Evolutionary conservation across 1,139 yeast species (phyloP).

Genomic region (Torulaspora pretoriensis): DNA sequence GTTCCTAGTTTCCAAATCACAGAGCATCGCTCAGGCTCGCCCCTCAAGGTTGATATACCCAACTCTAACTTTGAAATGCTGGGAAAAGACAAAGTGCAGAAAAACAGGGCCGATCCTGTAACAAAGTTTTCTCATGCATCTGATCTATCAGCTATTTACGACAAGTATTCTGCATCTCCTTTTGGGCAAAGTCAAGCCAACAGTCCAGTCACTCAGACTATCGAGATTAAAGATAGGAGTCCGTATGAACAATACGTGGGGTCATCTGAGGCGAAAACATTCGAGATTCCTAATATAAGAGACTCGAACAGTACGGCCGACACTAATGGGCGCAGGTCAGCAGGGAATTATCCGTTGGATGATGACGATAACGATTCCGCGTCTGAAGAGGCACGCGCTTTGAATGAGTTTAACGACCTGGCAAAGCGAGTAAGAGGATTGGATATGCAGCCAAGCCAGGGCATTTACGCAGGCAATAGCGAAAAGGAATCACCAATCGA

Average conservation of each 20-base stretch:
- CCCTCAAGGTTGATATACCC: constrained; percentile 10
- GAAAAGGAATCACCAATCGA: constrained; percentile 8
- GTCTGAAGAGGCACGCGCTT: constrained; percentile 10
- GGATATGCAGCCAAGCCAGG: constrained; percentile 11
- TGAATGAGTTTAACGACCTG: constrained; percentile 16
- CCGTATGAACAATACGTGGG: constrained; percentile 32
- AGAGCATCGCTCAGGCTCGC: not conserved
- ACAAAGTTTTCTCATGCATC: constrained; percentile 11
- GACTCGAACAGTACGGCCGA: constrained; percentile 24
- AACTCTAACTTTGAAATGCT: constrained; percentile 13
- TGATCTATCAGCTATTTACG: constrained; percentile 23
- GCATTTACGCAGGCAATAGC: not conserved
- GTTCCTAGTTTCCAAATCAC: not conserved
- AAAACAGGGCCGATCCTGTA: constrained; percentile 4
- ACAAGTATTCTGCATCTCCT: constrained; percentile 27
- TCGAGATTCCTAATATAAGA: constrained; percentile 27
- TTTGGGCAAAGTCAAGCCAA: constrained; percentile 14
- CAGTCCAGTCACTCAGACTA: constrained; percentile 10
- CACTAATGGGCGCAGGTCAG: constrained; percentile 1
- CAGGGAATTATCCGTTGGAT: constrained; percentile 7
- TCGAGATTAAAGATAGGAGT: constrained; percentile 12
- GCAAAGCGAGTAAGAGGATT: constrained; percentile 24
- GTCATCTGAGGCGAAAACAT: constrained; percentile 22
- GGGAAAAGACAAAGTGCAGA: constrained; percentile 3
- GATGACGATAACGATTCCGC: constrained; percentile 11